phyloP scores from a whole-genome alignment of 176 grass and related monocot genomes.

The Carex pumila region DNA sequence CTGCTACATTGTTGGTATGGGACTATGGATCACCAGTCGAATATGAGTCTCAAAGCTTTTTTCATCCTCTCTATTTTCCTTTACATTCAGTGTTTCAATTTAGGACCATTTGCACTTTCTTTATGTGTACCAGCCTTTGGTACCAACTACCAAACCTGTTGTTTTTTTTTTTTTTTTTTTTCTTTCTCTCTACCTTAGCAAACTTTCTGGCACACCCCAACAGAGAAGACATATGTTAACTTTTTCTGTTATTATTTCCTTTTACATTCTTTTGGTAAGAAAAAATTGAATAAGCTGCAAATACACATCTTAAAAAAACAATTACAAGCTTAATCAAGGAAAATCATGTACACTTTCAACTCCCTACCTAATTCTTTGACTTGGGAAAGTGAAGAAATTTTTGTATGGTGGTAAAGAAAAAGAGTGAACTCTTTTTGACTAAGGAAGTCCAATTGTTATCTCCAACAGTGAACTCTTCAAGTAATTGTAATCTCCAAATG shows the following conservation, averaged over 20 bases:
- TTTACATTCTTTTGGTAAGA: background rate
- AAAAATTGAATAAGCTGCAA: background rate
- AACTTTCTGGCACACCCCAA: background rate
- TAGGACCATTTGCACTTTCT: background rate
- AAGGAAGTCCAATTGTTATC: background rate
- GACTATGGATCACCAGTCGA: background rate
- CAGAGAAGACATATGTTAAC: background rate
- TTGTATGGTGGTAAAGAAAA: background rate
- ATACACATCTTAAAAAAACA: background rate
- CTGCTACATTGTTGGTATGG: background rate
- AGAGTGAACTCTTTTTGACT: background rate
- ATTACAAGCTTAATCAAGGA: background rate
- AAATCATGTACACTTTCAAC: background rate
- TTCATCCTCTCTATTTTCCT: background rate
- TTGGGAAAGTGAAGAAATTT: background rate
- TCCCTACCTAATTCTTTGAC: background rate
- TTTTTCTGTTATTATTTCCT: background rate
- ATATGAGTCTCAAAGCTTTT: too few species aligned
- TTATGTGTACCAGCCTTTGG: background rate
- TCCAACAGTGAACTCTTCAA: background rate
- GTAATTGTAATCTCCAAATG: background rate
- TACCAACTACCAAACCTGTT: background rate
- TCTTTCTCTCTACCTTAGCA: background rate
- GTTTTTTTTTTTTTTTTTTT: background rate
- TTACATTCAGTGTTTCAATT: background rate